phyloP scores from a whole-genome alignment of 208 protist genomes.

The Crithidia bombi region DNA sequence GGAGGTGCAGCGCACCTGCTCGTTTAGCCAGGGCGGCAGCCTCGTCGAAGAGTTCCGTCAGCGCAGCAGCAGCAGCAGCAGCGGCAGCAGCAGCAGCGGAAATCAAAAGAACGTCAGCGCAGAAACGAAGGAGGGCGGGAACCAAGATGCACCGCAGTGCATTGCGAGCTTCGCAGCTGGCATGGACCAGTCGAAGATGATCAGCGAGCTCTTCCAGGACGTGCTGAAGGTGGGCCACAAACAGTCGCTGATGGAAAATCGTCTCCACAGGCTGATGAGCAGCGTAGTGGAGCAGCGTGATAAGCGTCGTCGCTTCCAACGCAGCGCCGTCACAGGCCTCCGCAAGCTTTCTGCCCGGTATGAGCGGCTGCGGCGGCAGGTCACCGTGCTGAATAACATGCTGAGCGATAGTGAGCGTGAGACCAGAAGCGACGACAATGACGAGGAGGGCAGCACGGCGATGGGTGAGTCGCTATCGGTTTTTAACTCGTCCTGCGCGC shows the following conservation, averaged over 20 bases:
- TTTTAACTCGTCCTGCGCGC: too few relatives aligned
- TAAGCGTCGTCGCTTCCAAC: constrained; percentile 14
- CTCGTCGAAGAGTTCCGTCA: constrained; percentile 4
- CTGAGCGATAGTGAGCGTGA: too few relatives aligned
- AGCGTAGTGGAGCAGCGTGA: constrained; percentile 10
- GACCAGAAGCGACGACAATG: constrained; percentile 4
- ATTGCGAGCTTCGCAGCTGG: neutral
- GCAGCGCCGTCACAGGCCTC: neutral
- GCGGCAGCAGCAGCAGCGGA: neutral
- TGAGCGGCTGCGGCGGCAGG: neutral
- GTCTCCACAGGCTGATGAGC: neutral
- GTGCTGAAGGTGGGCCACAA: constrained; percentile 1
- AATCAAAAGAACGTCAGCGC: neutral
- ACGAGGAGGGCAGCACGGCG: neutral
- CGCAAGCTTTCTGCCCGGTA: neutral
- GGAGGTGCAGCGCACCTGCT: neutral
- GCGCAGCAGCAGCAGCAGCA: neutral
- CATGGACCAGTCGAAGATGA: neutral
- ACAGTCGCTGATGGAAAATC: neutral
- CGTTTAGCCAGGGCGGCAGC: constrained; percentile 4
- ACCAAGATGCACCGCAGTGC: too few relatives aligned
- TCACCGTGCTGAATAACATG: too few relatives aligned
- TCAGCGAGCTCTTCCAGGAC: constrained; percentile 22
- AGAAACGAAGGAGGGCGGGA: too few relatives aligned
- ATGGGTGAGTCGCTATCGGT: too few relatives aligned